Conservation (phyloP, 208 protist species). For the Trypanosoma mega region DNA sequence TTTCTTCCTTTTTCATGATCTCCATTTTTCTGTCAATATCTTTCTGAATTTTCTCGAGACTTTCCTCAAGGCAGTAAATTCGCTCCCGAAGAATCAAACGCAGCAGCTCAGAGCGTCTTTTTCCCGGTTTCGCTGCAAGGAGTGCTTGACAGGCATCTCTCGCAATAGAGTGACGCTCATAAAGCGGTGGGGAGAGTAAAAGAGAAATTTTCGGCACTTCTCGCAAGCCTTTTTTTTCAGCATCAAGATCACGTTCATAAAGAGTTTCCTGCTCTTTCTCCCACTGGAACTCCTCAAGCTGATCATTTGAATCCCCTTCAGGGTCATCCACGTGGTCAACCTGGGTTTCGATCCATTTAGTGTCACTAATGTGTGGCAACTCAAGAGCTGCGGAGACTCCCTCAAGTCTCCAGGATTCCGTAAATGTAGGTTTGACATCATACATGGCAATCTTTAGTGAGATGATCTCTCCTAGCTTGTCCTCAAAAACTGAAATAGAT, state of each 20-base stretch:
- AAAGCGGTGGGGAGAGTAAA: neutral
- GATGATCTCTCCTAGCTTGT: neutral
- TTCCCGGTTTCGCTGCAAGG: neutral
- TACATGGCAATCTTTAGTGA: neutral
- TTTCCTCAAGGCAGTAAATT: neutral
- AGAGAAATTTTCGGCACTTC: neutral
- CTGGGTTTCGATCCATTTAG: no score
- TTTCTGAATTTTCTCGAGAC: neutral
- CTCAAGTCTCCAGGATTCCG: neutral
- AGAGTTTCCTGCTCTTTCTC: neutral
- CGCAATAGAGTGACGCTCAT: neutral
- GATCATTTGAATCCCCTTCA: no score
- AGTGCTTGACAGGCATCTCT: neutral
- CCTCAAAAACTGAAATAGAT: neutral
- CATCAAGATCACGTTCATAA: neutral
- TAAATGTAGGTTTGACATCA: neutral
- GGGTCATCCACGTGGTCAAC: neutral
- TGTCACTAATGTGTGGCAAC: neutral
- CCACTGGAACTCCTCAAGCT: neutral
- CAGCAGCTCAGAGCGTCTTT: neutral
- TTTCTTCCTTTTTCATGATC: constrained; percentile 1
- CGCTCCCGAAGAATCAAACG: neutral
- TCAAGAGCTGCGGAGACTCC: neutral
- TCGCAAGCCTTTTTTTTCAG: neutral
- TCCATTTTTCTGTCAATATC: neutral